These are phyloP conservation scores for Paraurostyla sp. DNA, from an alignment of 73 alveolate genomes.

Conservation along the genomic window DNA sequence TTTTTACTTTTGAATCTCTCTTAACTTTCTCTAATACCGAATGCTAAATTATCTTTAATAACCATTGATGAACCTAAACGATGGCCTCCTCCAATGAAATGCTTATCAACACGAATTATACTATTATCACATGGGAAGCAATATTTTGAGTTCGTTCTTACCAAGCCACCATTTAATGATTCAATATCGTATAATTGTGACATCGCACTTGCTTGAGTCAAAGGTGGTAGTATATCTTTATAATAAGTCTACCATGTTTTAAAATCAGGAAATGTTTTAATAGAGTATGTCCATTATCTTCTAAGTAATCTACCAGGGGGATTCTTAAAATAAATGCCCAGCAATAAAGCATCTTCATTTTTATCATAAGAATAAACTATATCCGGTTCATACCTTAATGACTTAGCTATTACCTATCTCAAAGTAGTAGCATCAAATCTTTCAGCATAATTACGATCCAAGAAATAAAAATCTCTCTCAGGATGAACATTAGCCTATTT, in stretches of 20 bases:
- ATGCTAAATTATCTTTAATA: slow-evolving; percentile 82
- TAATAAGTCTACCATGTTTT: slow-evolving; percentile 75
- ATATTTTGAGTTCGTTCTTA: slow-evolving; percentile 84
- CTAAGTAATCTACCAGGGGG: slow-evolving; percentile 94
- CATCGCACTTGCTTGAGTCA: neutral
- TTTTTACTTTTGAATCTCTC: slow-evolving; percentile 42
- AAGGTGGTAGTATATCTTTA: slow-evolving; percentile 42
- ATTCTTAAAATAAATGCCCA: slow-evolving; percentile 79
- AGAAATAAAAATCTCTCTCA: slow-evolving; percentile 83
- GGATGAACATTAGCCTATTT: slow-evolving; percentile 73
- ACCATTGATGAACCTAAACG: slow-evolving; percentile 74
- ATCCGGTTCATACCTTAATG: slow-evolving; percentile 79
- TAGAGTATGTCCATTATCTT: slow-evolving; percentile 78
- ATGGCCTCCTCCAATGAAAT: slow-evolving; percentile 83
- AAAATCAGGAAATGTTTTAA: slow-evolving; percentile 80
- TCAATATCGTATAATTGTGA: slow-evolving; percentile 87
- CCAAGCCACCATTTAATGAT: slow-evolving; percentile 85
- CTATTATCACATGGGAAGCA: slow-evolving; percentile 97
- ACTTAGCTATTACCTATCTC: slow-evolving; percentile 72
- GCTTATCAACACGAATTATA: slow-evolving; percentile 79
- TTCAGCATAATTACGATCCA: slow-evolving; percentile 86
- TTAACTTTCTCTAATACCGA: slow-evolving; percentile 80
- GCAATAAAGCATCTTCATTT: slow-evolving; percentile 81
- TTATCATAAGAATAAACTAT: slow-evolving; percentile 77
- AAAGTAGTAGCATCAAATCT: slow-evolving; percentile 69